Evolutionary conservation across 2,329 filamentous ascomycete genomes (phyloP).

Genomic region (Sclerotinia minor): DNA sequence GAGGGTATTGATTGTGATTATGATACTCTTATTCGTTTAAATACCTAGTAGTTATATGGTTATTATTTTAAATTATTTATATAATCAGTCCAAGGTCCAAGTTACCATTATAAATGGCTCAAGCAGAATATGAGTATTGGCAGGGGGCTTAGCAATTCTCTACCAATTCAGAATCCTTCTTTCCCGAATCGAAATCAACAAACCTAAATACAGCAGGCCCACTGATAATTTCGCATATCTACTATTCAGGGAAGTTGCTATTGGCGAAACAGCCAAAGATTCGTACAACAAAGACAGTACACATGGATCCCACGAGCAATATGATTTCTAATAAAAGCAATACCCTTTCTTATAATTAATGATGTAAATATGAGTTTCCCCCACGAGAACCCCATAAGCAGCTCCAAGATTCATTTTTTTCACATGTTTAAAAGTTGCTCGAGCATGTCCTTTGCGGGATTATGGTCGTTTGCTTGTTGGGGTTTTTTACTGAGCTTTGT

Average conservation of each 20-base stretch:
- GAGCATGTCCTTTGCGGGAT: not conserved
- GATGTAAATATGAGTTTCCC: not conserved
- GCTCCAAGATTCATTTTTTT: not conserved
- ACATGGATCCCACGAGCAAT: not conserved
- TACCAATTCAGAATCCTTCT: too few species aligned
- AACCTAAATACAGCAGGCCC: not conserved
- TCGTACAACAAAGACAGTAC: conserved; percentile 1
- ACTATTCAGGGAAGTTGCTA: not conserved
- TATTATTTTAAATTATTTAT: too few species aligned
- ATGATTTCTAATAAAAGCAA: not conserved
- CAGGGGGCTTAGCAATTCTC: too few species aligned
- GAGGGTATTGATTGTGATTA: too few species aligned
- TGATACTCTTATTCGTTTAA: too few species aligned
- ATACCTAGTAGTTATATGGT: too few species aligned
- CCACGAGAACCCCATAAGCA: not conserved
- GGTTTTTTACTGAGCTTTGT: not conserved
- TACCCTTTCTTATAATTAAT: not conserved
- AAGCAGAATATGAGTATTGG: too few species aligned
- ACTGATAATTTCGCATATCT: conserved; percentile 11
- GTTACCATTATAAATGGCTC: too few species aligned
- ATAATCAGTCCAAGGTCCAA: too few species aligned
- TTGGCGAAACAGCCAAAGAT: not conserved
- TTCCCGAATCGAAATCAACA: not conserved
- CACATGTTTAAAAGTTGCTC: conserved; percentile 12
- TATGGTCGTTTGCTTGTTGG: not conserved